Evolutionary conservation across 2,329 filamentous ascomycete species (phyloP), one percentile per base, ranked within the genome.

Genomic region (Cytospora piceicola): DNA sequence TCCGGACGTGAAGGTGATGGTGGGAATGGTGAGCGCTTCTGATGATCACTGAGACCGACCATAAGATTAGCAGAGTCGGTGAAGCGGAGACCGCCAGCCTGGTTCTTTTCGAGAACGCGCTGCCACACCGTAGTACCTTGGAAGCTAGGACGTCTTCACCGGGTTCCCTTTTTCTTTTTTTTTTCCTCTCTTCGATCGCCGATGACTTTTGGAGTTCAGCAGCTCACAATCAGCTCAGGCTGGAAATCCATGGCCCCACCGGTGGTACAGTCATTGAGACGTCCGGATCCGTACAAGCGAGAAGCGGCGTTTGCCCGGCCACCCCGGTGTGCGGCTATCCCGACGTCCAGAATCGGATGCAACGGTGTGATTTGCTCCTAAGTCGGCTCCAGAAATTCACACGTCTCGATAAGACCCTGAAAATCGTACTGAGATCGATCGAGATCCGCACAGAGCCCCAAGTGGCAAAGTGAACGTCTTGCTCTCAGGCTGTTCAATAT

Each of bases 381-480:
- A 17, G n/a, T n/a, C n/a, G 24, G 20, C 46, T 9, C 12, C 4
- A 14, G 24, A 24, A 3, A n/a, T n/a, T 24, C n/a, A 22, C n/a
- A 12, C 22, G 42, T 17, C 17, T 20, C n/a, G 3, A 14, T 12
- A 17, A 57, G 61, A 57, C 61, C 61, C 61, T 57, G 61, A 57
- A 30, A 29, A 57, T 51, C 42, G 61, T 22, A 32, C 27, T 17
- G 61, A 42, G 39, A 63, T 63, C 60, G 60, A 63, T 63, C 60
- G 61, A 57, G 61, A 63, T 63, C 46, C 49, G 30, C 5, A 29
- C 42, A 36, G 29, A 30, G 32, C 12, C 51, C 51, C 20, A 17
- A 22, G 2, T 22, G 6, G 34, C 34, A 32, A 29, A 17, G 4
- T 6, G 27, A 34, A 24, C 39, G 27, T 36, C 4, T 29, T 39